Evolutionary conservation across 1,284 basidiomycete species (phyloP).

Genomic region (Hemileia vastatrix): DNA sequence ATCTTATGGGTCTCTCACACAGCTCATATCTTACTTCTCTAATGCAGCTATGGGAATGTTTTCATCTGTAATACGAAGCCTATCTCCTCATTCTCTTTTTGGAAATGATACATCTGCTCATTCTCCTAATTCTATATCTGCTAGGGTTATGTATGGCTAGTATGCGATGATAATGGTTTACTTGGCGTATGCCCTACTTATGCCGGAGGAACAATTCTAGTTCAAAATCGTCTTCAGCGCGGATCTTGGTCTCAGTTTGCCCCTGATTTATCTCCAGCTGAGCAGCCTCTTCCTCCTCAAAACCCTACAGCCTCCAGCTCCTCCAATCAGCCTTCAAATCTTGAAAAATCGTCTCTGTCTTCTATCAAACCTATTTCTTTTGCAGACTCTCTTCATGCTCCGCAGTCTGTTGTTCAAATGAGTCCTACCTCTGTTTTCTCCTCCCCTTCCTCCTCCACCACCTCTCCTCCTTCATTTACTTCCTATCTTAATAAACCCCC

Average conservation of each 20-base stretch:
- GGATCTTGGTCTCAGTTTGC: conserved; percentile 10
- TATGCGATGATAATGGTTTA: conserved; percentile 18
- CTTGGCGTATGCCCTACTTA: conserved; percentile 19
- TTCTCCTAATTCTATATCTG: not conserved
- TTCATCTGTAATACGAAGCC: conserved; percentile 1
- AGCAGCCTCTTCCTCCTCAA: not conserved
- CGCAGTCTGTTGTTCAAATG: no score
- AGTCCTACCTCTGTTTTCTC: conserved; percentile 3
- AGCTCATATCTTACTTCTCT: conserved; percentile 20
- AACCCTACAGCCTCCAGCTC: not conserved
- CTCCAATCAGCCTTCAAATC: not conserved
- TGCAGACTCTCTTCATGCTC: conserved; percentile 11
- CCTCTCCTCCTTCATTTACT: not conserved
- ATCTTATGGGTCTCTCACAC: conserved; percentile 13
- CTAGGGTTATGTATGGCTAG: conserved; percentile 18
- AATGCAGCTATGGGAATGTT: conserved; percentile 19
- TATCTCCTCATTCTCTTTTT: not conserved
- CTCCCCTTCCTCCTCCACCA: not conserved
- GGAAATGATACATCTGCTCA: not conserved
- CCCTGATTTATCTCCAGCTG: conserved; percentile 1
- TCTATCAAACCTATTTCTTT: not conserved
- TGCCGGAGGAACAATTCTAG: conserved; percentile 13
- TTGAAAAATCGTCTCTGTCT: not conserved
- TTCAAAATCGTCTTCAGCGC: conserved; percentile 13
- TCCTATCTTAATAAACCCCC: conserved; percentile 3